Percentiles rank a stretch among this genome's conserved stretches.
These are phyloP conservation scores for Porogramme epimiltina DNA, from an alignment of 1,284 basidiomycete genomes.

Conservation along the genomic window DNA sequence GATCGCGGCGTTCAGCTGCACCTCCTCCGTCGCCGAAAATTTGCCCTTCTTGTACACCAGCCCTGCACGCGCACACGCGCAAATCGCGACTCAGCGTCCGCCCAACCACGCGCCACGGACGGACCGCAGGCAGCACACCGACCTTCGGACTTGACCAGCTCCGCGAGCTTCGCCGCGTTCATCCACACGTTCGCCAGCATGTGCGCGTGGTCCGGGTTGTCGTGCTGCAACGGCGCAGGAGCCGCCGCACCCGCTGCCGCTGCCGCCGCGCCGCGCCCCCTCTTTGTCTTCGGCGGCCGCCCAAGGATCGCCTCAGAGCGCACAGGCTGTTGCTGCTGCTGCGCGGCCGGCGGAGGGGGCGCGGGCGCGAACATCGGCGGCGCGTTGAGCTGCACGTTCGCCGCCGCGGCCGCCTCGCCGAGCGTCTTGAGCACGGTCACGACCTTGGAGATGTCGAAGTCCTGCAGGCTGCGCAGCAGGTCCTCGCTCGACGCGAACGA, in stretches of 20 bases:
- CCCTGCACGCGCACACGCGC: conserved; percentile 54
- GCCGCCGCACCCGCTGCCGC: conserved; percentile 26
- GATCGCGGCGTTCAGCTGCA: conserved; percentile 63
- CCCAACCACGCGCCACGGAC: neutral
- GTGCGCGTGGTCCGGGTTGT: conserved; percentile 47
- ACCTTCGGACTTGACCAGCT: conserved; percentile 72
- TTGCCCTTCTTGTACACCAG: conserved; percentile 84
- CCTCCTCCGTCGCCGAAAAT: conserved; percentile 76
- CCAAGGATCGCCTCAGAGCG: conserved; percentile 41
- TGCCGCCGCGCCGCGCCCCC: conserved; percentile 16
- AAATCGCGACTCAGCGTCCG: conserved; percentile 12
- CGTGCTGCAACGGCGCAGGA: conserved; percentile 19
- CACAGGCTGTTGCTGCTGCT: conserved; percentile 42
- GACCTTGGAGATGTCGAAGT: conserved; percentile 71
- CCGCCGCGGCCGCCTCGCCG: conserved; percentile 53
- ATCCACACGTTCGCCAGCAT: conserved; percentile 75
- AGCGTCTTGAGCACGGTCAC: conserved; percentile 64
- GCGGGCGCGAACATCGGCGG: conserved; percentile 37
- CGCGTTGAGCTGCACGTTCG: conserved; percentile 39
- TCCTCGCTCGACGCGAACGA: conserved; percentile 69
- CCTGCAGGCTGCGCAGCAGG: conserved; percentile 67
- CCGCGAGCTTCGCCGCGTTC: conserved; percentile 62
- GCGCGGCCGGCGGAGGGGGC: conserved; percentile 27
- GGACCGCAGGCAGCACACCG: conserved; percentile 2
- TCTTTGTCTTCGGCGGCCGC: conserved; percentile 37